Evolutionary conservation across 2,329 filamentous ascomycete species (phyloP), one percentile per base, ranked within the genome.

Genomic region (Colletotrichum cuscutae): DNA sequence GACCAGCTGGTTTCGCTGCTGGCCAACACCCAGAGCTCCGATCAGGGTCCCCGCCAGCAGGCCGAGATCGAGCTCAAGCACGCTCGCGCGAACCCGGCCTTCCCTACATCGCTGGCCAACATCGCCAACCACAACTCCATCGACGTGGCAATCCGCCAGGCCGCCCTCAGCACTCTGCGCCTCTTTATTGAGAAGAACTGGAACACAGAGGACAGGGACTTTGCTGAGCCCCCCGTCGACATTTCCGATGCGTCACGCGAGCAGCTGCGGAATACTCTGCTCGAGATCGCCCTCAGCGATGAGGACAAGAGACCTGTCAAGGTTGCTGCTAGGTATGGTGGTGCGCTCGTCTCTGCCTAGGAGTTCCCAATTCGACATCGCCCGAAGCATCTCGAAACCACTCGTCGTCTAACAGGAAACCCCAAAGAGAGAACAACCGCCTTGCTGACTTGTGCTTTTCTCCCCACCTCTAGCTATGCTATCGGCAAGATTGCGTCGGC

Each of bases 401-500:
- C 5, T 35, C 4, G 46, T 22, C 52, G 7, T 30, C 15, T 28
- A 1, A 1, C 30, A 15, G 22, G 42, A 49, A 52, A 42, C 22
- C 58, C 37, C 52, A 7, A 12, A 32, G n/a, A 64, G 53, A 32
- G 49, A 60, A 42, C 12, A 64, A 22, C 6, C 63, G 65, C 49
- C 59, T 49, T 53, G 54, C 64, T 56, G 64, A 74, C 66, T 61
- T 75, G 46, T 42, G 68, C 71, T 11, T 62, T 37, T 24, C 26
- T 57, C 24, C 46, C 60, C 75, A 11, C 42, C 24, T 71, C n/a
- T 70, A 92, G 90, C 81, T 91, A 89, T 77, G 89, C 93, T 5
- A 94, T 98, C 74, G 96, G 95, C 86, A 98, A 98, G 85, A 97
- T 99, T 77, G 97, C 97, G 69, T 93, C 92, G 75, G 90, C 92